phyloP scores from a whole-genome alignment of 352 stramenopile species.

The Globisporangium irregulare region DNA sequence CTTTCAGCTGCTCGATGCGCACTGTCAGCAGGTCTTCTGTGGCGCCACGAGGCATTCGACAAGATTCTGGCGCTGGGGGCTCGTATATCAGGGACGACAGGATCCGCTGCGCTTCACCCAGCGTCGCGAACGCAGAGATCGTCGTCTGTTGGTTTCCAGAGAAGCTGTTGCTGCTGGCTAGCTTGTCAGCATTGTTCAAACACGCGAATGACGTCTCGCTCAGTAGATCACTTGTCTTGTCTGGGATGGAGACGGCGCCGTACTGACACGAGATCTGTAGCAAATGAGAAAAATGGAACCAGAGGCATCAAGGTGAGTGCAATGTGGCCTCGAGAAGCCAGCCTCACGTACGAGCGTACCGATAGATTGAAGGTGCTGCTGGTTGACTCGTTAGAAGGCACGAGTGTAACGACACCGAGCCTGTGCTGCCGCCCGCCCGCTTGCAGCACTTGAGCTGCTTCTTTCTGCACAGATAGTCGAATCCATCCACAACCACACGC shows the following conservation, averaged over 20 bases:
- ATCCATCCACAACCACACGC: not conserved
- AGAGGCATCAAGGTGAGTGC: not conserved
- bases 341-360: conserved; percentile 1
- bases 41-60: not conserved
- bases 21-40: conserved; percentile 8
- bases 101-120: conserved; percentile 25
- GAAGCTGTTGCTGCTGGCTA: not conserved
- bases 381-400: not conserved
- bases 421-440: not conserved
- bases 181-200: not conserved
- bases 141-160: not conserved
- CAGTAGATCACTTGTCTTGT: conserved; percentile 12
- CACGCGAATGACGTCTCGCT: conserved; percentile 25
- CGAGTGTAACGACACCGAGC: not conserved
- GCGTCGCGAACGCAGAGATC: conserved; percentile 24
- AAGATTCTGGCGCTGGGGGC: not conserved
- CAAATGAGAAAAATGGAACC: not conserved
- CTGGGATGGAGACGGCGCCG: conserved; percentile 22
- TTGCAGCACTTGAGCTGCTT: not conserved
- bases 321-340: not conserved
- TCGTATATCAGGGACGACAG: conserved; percentile 28
- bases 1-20: not conserved
- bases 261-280: conserved; percentile 24
- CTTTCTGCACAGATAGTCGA: not conserved
- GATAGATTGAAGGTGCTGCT: conserved; percentile 6